Evolutionary conservation across 768 basidiomycete genomes (phyloP).

Genomic region (Artomyces pyxidatus): DNA sequence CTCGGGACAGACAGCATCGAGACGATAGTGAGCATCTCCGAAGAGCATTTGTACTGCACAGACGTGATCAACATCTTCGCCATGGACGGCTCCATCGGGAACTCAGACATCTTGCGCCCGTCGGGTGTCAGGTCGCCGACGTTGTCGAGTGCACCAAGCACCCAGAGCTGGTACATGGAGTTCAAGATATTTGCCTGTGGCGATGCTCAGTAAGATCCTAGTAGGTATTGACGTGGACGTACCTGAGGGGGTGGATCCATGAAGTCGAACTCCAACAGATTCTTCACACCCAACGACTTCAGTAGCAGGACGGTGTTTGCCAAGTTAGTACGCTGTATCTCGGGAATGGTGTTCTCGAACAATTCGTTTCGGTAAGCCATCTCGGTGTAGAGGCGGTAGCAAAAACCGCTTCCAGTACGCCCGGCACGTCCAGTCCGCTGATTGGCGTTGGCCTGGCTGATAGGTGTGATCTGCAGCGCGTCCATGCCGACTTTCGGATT

Average conservation of each 20-base stretch:
- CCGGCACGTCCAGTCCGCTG: slow-evolving; percentile 96
- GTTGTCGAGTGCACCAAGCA: slow-evolving; percentile 94
- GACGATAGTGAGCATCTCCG: slow-evolving; percentile 97
- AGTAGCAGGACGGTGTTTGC: slow-evolving; percentile 93
- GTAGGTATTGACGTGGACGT: slow-evolving; percentile 7
- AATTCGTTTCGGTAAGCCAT: slow-evolving; percentile 95
- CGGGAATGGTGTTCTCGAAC: slow-evolving; percentile 93
- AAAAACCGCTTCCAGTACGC: slow-evolving; percentile 91
- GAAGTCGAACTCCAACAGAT: slow-evolving; percentile 96
- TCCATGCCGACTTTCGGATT: slow-evolving; percentile 99
- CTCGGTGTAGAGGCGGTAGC: slow-evolving; percentile 96
- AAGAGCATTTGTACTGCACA: slow-evolving; percentile 87
- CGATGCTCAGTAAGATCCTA: slow-evolving; percentile 1
- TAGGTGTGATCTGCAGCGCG: slow-evolving; percentile 95
- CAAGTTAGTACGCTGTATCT: slow-evolving; percentile 96
- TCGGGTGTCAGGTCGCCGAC: slow-evolving; percentile 90
- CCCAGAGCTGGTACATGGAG: slow-evolving; percentile 99
- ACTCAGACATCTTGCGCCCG: slow-evolving; percentile 97
- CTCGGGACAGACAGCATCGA: slow-evolving; percentile 98
- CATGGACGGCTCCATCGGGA: slow-evolving; percentile 99
- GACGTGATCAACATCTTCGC: slow-evolving; percentile 98
- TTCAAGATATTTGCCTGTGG: slow-evolving; percentile 89
- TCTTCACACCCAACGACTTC: slow-evolving; percentile 95
- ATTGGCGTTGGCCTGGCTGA: slow-evolving; percentile 97
- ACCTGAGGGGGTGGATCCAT: slow-evolving; percentile 99